These are phyloP conservation scores for Zizania palustris DNA, from an alignment of 202 grass and related monocot species.

Conservation along the genomic window DNA sequence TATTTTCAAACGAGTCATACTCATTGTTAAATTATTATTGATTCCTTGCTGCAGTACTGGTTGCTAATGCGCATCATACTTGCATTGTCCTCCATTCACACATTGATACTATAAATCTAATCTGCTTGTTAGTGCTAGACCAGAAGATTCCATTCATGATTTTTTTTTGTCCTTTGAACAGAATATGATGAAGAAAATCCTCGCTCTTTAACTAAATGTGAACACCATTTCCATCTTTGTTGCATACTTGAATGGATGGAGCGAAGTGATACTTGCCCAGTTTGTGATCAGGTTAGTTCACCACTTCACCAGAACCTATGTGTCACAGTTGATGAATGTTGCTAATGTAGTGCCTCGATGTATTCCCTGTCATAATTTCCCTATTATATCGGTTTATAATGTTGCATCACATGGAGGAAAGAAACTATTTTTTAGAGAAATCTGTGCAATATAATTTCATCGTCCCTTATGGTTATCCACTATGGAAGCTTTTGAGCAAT, in stretches of 20 bases:
- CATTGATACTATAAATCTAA: slow-evolving; percentile 5
- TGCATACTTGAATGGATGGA: slow-evolving; percentile 99
- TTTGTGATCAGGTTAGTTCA: slow-evolving; percentile 78
- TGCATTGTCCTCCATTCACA: not conserved
- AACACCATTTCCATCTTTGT: slow-evolving; percentile 92
- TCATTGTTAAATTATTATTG: not conserved
- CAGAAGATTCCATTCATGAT: slow-evolving; percentile 19
- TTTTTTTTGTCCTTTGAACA: slow-evolving; percentile 46
- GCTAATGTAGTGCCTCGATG: not conserved
- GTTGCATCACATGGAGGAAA: not conserved
- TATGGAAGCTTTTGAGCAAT: not conserved
- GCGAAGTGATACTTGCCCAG: slow-evolving; percentile 78
- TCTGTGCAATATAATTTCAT: not conserved
- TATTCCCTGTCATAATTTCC: not conserved
- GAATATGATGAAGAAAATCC: slow-evolving; percentile 95
- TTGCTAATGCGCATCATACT: not conserved
- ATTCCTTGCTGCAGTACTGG: not conserved
- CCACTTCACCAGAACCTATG: slow-evolving; percentile 3
- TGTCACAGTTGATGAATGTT: not conserved
- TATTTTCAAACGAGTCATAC: not conserved
- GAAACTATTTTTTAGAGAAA: not conserved
- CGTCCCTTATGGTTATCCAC: not conserved
- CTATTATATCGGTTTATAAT: not conserved
- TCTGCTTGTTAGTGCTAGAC: not conserved
- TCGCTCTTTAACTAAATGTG: slow-evolving; percentile 65